Conservation (phyloP, 345 rosid genomes). For the Euclidium syriacum region DNA sequence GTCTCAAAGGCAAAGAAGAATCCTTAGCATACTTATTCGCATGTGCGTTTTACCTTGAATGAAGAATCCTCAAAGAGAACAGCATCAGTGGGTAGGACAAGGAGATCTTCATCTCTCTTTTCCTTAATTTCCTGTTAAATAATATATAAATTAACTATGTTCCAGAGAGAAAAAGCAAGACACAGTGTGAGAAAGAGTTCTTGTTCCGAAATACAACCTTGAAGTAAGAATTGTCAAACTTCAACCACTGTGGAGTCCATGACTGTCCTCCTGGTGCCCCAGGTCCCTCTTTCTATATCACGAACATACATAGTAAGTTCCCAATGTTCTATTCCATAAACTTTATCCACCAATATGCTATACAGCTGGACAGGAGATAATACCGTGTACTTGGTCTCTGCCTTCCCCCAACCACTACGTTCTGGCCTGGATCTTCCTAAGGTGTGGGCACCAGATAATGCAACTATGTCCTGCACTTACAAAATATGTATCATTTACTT, state of each 20-base stretch:
- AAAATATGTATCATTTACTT: neutral
- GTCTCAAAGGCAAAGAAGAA: neutral
- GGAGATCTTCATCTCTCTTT: slow-evolving; percentile 71
- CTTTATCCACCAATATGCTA: neutral
- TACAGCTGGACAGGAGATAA: neutral
- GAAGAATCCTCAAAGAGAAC: slow-evolving; percentile 83
- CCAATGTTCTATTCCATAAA: neutral
- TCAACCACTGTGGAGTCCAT: slow-evolving; percentile 92
- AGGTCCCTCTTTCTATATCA: slow-evolving; percentile 79
- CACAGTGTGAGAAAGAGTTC: neutral
- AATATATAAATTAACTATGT: neutral
- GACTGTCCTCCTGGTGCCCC: slow-evolving; percentile 99
- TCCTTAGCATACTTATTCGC: slow-evolving; percentile 4
- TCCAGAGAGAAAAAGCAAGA: neutral
- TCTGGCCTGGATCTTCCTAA: slow-evolving; percentile 96
- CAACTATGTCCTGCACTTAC: slow-evolving; percentile 75
- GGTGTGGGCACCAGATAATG: slow-evolving; percentile 95
- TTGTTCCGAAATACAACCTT: slow-evolving; percentile 48
- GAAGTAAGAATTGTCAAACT: slow-evolving; percentile 95
- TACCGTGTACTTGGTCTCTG: slow-evolving; percentile 96
- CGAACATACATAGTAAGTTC: neutral
- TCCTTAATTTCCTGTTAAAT: slow-evolving; percentile 70
- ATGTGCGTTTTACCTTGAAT: slow-evolving; percentile 56
- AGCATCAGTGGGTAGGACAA: slow-evolving; percentile 94
- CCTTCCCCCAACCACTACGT: slow-evolving; percentile 98